A percentile compares a stretch with the other conserved stretches of the same genome.
Evolutionary conservation across 2,329 filamentous ascomycete genomes (phyloP).

Genomic region (Ophiostoma angusticollis): DNA sequence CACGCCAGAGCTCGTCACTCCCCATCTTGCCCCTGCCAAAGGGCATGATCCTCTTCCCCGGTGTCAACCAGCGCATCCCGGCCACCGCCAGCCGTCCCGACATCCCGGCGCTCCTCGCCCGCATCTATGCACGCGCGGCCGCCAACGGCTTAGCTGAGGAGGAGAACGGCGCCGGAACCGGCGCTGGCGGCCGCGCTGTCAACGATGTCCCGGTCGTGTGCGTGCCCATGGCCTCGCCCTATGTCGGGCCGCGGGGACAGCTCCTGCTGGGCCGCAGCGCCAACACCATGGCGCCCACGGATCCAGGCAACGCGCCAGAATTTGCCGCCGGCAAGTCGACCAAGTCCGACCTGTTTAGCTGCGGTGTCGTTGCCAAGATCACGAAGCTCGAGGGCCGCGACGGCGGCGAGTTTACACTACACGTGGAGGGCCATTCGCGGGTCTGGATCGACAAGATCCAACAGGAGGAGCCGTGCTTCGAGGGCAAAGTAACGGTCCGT

Average conservation of each 20-base stretch:
- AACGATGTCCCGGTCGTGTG: slow-evolving; percentile 70
- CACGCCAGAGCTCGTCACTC: slow-evolving; percentile 35
- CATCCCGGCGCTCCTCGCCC: slow-evolving; percentile 74
- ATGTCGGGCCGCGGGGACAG: slow-evolving; percentile 62
- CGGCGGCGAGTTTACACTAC: slow-evolving; percentile 63
- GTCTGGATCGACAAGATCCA: slow-evolving; percentile 62
- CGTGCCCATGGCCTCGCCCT: slow-evolving; percentile 68
- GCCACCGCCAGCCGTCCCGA: slow-evolving; percentile 71
- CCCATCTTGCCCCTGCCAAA: slow-evolving; percentile 74
- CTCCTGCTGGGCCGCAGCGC: slow-evolving; percentile 56
- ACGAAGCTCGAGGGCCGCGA: slow-evolving; percentile 64
- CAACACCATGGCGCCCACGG: slow-evolving; percentile 19
- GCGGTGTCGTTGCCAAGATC: slow-evolving; percentile 71
- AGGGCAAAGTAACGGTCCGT: slow-evolving; percentile 61
- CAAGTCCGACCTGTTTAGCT: slow-evolving; percentile 65
- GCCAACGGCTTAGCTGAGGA: slow-evolving; percentile 20
- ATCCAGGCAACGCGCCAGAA: slow-evolving; percentile 31
- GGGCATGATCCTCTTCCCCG: slow-evolving; percentile 72
- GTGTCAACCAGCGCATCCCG: slow-evolving; percentile 71
- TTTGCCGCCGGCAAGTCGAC: slow-evolving; percentile 46
- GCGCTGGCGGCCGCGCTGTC: slow-evolving; percentile 46
- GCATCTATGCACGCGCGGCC: slow-evolving; percentile 65
- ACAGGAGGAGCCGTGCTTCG: slow-evolving; percentile 74
- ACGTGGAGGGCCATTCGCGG: slow-evolving; percentile 74
- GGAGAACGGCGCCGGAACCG: slow-evolving; percentile 52